Evolutionary conservation across 2,329 filamentous ascomycete species (phyloP), one percentile per base, ranked within the genome.

Genomic region (Xylariaceae sp.): DNA sequence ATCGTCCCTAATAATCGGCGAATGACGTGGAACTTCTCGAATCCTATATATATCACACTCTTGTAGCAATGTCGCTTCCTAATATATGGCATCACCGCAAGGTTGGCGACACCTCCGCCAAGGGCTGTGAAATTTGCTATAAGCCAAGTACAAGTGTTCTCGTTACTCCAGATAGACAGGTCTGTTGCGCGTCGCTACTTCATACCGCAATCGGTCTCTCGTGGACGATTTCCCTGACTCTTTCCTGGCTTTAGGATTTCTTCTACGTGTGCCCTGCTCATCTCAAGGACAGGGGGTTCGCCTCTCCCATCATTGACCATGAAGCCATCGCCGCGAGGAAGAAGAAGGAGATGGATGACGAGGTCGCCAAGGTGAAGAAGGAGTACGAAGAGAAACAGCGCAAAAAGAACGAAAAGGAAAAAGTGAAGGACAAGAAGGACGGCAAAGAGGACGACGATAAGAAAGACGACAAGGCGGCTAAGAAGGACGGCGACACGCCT

Each of bases 181-280:
- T 94, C 62, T 56, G 60, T 51, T 22, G 32, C 44, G 32, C 44
- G 39, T 55, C 47, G 53, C 52, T 38, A 38, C 43, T 27, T 27
- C 22, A 27, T 27, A 27, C 22, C 22, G 22, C 22, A 4, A 27
- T 27, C 22, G 7, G 22, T 5, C 22, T 27, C 33, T 38, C 12
- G 31, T 7, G 15, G 18, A 12, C 15, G 10, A n/a, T 32, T 44
- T 38, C 30, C 27, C 49, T 48, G 33, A 59, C 55, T 14, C 38
- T n/a, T 45, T 35, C 36, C 18, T 22, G 6, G 22, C 22, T 7
- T 9, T 54, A 77, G 77, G 90, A 96, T 66, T 95, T 90, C 71
- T 97, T 99, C 73, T 96, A 95, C 66, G 81, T 95, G 40, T 99
- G 94, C 61, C 77, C 84, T 6, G 75, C 79, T 31, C 94, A 99